Base-by-base conservation (phyloP, 352 stramenopile genomes). In the Globisporangium spiculum region DNA sequence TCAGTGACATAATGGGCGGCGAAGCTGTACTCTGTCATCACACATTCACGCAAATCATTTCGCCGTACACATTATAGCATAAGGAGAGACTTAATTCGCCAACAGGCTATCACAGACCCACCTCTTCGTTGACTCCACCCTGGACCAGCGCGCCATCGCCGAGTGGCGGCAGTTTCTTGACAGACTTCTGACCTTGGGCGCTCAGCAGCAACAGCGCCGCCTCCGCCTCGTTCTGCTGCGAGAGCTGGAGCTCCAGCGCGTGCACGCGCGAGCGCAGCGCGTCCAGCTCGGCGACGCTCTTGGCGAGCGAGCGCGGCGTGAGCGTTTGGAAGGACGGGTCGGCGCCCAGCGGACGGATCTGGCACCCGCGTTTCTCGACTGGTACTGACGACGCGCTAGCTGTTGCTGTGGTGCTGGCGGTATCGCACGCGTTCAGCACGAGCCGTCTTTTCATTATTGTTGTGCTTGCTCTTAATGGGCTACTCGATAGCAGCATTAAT, bases 281-380 rank as follows among this genome's bases (percentile, higher is more conserved):
- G 22, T 88, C 75, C 0, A 90, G 75, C 44, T 89, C 81, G 0
- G 80, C 75, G 65, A 88, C 78, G 34, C 66, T 90, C 46, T 83
- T 79, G 1, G 84, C 81, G n/a, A 89, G 67, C 4, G 79, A 80
- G 3, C 81, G 75, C 4, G 80, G 81, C 16, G 79, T 90, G 20
- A 92, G 79, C 30, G 71, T 76, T 48, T 78, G 69, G 30, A 88
- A 55, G 10, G 61, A 70, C 5, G 78, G 78, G 27, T 88, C 73
- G 14, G 85, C 68, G 22, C 80, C 74, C 3, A 92, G 73, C 61
- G 78, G 78, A n/a, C 77, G 68, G 63, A 92, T 84, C 70, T 86
- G 78, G 12, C 26, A 58, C 18, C 63, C 46, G 26, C 72, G 26
- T 60, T 60, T 75, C 5, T 53, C 60, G 6, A 3, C 64, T 32